Evolutionary conservation across 2,329 filamentous ascomycete species (phyloP).

Genomic region (Fusarium mexicanum): DNA sequence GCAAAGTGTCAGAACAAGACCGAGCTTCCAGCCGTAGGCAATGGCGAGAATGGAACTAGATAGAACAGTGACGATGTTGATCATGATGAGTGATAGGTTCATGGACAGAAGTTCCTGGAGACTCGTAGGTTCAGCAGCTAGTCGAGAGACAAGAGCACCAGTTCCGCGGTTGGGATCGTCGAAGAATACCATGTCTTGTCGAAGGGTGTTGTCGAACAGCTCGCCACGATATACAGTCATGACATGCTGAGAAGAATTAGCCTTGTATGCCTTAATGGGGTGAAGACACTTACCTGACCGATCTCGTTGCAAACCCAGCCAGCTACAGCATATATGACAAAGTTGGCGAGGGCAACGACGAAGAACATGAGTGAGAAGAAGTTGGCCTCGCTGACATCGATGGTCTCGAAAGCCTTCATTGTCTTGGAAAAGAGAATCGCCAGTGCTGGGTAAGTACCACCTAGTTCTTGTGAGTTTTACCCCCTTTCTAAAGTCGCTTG

Average conservation of each 20-base stretch:
- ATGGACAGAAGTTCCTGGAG: conserved; percentile 61
- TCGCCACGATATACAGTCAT: conserved; percentile 51
- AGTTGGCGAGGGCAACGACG: conserved; percentile 58
- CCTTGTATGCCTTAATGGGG: too few species aligned
- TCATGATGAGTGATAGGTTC: conserved; percentile 59
- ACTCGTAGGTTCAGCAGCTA: conserved; percentile 55
- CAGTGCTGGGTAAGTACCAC: conserved; percentile 53
- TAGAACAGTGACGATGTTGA: conserved; percentile 57
- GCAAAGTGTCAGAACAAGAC: conserved; percentile 57
- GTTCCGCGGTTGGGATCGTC: conserved; percentile 51
- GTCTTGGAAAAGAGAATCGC: conserved; percentile 53
- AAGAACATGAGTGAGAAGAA: conserved; percentile 68
- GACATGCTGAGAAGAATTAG: conserved; percentile 36
- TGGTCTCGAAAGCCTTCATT: conserved; percentile 50
- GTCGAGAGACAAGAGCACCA: conserved; percentile 51
- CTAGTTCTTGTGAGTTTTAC: conserved; percentile 30
- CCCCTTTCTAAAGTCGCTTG: background rate
- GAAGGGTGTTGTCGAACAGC: conserved; percentile 61
- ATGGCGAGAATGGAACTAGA: conserved; percentile 58
- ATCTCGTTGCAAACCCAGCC: conserved; percentile 52
- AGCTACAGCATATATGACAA: conserved; percentile 54
- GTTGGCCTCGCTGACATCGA: conserved; percentile 52
- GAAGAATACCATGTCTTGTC: conserved; percentile 63
- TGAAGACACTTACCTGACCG: too few species aligned
- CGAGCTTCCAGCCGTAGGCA: conserved; percentile 60